These are phyloP conservation scores for Penicillium tannophilum DNA, from an alignment of 495 filamentous ascomycete genomes.

Conservation along the genomic window DNA sequence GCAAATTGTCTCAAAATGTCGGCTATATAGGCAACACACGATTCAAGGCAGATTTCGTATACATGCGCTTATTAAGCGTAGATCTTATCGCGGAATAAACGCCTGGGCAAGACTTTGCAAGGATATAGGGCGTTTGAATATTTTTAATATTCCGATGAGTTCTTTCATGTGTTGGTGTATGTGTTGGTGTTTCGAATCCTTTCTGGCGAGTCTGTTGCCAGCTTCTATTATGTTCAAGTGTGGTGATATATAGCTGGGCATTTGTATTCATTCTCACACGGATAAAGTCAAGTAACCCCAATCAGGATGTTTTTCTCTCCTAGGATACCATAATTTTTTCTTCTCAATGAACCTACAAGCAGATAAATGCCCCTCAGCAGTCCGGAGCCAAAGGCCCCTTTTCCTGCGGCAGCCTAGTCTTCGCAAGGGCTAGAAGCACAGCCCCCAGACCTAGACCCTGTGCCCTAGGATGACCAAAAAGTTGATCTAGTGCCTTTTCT, in stretches of 20 bases:
- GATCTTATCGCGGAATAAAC: too few species aligned
- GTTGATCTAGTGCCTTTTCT: constrained; percentile 5
- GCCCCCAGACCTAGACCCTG: constrained; percentile 4
- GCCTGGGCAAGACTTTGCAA: too few species aligned
- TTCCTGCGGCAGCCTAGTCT: background rate
- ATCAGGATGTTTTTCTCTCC: background rate
- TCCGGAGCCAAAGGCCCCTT: background rate
- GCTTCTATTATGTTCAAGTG: too few species aligned
- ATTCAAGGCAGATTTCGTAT: background rate
- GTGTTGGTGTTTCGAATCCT: too few species aligned
- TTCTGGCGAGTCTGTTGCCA: too few species aligned
- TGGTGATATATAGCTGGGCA: background rate
- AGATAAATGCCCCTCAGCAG: constrained; percentile 1
- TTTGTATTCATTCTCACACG: background rate
- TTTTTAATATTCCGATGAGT: too few species aligned
- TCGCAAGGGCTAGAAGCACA: constrained; percentile 1
- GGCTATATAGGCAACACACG: background rate
- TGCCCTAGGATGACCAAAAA: constrained; percentile 5
- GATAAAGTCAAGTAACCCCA: background rate
- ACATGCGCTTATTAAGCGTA: too few species aligned
- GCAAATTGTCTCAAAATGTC: background rate
- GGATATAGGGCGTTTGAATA: too few species aligned
- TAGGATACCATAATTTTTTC: background rate
- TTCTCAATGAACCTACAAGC: constrained; percentile 10
- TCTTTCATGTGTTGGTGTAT: too few species aligned